phyloP scores from a whole-genome alignment of 257 asterid species.

The Salvia miltiorrhiza region DNA sequence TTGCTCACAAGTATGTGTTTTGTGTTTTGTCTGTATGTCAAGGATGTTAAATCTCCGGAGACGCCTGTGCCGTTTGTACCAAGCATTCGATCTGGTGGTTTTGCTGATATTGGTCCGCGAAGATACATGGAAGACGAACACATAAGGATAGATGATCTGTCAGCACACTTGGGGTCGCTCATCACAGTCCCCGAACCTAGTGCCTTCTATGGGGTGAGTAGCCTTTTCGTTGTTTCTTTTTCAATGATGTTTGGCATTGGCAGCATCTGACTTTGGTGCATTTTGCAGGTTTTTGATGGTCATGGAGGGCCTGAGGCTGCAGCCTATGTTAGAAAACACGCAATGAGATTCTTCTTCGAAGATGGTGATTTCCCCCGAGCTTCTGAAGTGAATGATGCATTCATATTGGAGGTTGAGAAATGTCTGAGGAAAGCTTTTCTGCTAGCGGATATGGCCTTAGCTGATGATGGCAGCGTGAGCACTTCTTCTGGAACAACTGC shows the following conservation, averaged over 20 bases:
- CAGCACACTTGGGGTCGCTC: constrained; percentile 57
- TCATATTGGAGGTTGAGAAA: constrained; percentile 41
- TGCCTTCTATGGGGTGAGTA: constrained; percentile 76
- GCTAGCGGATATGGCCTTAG: constrained; percentile 61
- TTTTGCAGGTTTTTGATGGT: constrained; percentile 67
- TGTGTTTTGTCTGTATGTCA: not conserved
- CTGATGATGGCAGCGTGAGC: constrained; percentile 53
- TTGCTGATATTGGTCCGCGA: constrained; percentile 73
- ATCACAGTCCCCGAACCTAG: constrained; percentile 54
- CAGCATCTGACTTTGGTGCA: constrained; percentile 1
- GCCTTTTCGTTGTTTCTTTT: not conserved
- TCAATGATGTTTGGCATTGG: not conserved
- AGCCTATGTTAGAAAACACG: constrained; percentile 52
- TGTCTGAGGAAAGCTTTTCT: constrained; percentile 57
- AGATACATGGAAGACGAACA: constrained; percentile 87
- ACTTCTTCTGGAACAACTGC: constrained; percentile 75
- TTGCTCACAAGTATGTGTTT: not conserved
- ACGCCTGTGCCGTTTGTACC: constrained; percentile 38
- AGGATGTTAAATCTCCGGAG: constrained; percentile 55
- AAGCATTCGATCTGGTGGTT: constrained; percentile 70
- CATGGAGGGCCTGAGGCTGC: constrained; percentile 98
- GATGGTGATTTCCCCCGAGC: constrained; percentile 51
- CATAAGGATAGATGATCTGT: constrained; percentile 69
- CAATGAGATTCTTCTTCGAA: constrained; percentile 54
- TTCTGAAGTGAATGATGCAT: constrained; percentile 39